phyloP scores from a whole-genome alignment of 2,329 filamentous ascomycete genomes.

The Fusarium chuoi region DNA sequence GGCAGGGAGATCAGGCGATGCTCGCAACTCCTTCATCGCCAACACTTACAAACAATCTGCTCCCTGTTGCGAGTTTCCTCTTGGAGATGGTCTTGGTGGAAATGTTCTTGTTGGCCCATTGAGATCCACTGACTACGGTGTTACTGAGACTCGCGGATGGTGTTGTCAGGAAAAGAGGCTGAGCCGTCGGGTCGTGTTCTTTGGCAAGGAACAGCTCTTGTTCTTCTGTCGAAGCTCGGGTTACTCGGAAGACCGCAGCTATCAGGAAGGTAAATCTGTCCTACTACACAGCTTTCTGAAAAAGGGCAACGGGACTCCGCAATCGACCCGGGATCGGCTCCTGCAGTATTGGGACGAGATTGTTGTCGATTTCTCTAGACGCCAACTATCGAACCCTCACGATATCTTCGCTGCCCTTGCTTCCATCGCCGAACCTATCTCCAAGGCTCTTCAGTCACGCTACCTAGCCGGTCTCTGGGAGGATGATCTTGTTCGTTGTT shows the following conservation, averaged over 20 bases:
- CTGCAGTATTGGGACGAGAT: conserved; percentile 8
- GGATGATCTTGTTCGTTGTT: not conserved
- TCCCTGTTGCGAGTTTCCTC: conserved; percentile 1
- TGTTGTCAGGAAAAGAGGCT: conserved; percentile 17
- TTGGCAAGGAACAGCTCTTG: conserved; percentile 4
- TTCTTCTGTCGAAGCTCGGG: not conserved
- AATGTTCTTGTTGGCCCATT: not conserved
- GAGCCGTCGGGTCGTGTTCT: conserved; percentile 1
- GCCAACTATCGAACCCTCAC: conserved; percentile 16
- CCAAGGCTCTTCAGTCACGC: not conserved
- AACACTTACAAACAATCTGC: not conserved
- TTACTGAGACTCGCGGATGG: conserved; percentile 14
- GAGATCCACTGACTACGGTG: not conserved
- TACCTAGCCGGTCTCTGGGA: conserved; percentile 28
- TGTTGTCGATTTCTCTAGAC: not conserved
- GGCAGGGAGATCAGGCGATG: conserved; percentile 14
- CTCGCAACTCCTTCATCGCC: conserved; percentile 6
- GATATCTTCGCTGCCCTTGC: conserved; percentile 21
- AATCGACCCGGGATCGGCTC: not conserved
- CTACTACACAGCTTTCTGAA: not conserved
- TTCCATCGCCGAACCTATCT: not conserved
- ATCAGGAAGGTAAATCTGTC: not conserved
- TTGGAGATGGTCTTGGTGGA: not conserved
- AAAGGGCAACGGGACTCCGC: not conserved
- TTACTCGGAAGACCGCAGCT: not conserved